Percentiles rank a stretch among this genome's conserved stretches.
Evolutionary conservation across 2,329 filamentous ascomycete species (phyloP).

Genomic region (Stenocarpella maydis): DNA sequence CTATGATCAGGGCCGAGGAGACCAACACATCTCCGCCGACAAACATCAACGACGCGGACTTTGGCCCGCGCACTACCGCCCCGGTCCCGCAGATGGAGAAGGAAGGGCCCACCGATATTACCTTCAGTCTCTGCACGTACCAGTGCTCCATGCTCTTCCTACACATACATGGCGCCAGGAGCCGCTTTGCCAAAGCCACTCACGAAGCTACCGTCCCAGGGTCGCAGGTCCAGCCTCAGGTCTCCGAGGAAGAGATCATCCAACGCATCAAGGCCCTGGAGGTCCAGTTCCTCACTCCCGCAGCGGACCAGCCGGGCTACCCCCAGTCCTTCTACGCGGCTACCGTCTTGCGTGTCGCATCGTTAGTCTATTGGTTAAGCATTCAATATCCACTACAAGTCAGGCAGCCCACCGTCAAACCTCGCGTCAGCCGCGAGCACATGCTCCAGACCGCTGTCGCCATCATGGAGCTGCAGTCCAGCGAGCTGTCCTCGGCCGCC

Average conservation of each 20-base stretch:
- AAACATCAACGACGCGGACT: constrained; percentile 63
- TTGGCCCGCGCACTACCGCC: constrained; percentile 48
- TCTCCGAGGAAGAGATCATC: constrained; percentile 51
- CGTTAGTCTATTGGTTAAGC: constrained; percentile 56
- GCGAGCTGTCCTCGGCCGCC: constrained; percentile 43
- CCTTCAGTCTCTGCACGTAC: constrained; percentile 51
- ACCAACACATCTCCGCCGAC: constrained; percentile 58
- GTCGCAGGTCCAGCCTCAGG: constrained; percentile 31
- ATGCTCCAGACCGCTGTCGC: constrained; percentile 57
- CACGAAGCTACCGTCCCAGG: constrained; percentile 1
- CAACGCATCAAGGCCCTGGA: constrained; percentile 50
- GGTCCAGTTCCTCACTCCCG: constrained; percentile 47
- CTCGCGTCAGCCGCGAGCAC: constrained; percentile 49
- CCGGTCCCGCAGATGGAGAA: constrained; percentile 43
- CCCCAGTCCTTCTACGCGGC: constrained; percentile 49
- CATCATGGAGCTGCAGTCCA: constrained; percentile 52
- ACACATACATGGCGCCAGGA: constrained; percentile 47
- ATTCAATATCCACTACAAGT: constrained; percentile 55
- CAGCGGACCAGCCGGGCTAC: constrained; percentile 41
- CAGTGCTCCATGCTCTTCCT: constrained; percentile 52
- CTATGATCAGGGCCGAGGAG: constrained; percentile 50
- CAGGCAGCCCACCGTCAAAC: constrained; percentile 40
- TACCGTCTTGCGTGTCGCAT: constrained; percentile 51
- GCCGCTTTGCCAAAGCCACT: constrained; percentile 34
- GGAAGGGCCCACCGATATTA: constrained; percentile 50